Base-by-base conservation (phyloP, 2,329 filamentous ascomycete genomes). In the Colletotrichum neosansevieriae region DNA sequence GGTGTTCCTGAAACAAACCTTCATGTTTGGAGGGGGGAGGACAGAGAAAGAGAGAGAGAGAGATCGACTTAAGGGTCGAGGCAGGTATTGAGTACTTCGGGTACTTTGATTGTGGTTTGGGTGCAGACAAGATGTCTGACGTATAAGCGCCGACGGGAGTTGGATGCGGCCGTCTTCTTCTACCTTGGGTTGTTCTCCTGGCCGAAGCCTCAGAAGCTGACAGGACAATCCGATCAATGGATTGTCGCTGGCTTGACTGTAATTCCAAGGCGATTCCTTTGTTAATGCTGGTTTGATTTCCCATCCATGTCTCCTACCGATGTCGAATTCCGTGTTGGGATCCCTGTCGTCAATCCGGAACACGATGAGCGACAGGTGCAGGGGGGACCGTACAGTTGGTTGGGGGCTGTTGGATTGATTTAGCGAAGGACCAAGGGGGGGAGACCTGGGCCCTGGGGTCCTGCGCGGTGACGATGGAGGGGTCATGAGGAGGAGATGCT, bases 1-100 rank as follows among this genome's bases (percentile, higher is more conserved):
- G 65, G 65, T 68, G 65, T 68, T 68, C 65, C 65, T 68, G 65
- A 68, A 68, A 68, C 65, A 68, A 68, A 68, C 65, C 65, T 68
- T 59, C 60, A 58, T 59, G 45, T 58, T 53, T 58, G 44, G 42
- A 29, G 45, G 65, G 59, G 45, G 12, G 54, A 45, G 49, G 21
- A 54, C 36, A 24, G 24, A 24, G 24, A 24, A 15, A 45, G 32
- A 11, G 24, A 45, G 21, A 11, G 24, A 51, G 42, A 67, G 34
- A 61, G 19, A 9, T 59, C 44, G 57, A n/a, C 3, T 40, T 24
- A 19, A 32, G n/a, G 29, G 58, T 61, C 58, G 36, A 61, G 58
- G 10, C 15, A 53, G 58, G 58, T 61, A 61, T 40, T 36, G 58
- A 51, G 58, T 53, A 61, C 58, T n/a, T 21, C 36, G 36, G 10